These are phyloP conservation scores for Diaporthe sp. DNA, from an alignment of 2,329 filamentous ascomycete genomes.

Conservation along the genomic window DNA sequence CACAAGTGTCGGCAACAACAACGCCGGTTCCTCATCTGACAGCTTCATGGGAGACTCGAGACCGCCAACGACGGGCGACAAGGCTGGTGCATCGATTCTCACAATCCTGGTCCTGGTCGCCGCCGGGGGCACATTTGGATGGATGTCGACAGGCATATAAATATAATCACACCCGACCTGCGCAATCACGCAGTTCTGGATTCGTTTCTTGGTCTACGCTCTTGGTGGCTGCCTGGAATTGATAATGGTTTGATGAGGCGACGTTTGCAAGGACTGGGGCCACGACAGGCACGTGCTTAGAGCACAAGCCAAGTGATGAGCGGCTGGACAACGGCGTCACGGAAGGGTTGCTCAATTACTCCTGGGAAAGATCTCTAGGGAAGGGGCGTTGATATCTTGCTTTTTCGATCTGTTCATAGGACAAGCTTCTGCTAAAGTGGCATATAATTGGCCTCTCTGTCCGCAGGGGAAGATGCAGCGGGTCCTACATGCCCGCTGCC, in stretches of 20 bases:
- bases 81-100: constrained; percentile 49
- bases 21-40: constrained; percentile 45
- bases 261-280: constrained; percentile 3
- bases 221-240: constrained; percentile 3
- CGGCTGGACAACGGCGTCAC: constrained; percentile 25
- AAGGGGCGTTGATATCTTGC: constrained; percentile 2
- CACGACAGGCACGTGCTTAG: not conserved
- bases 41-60: constrained; percentile 43
- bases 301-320: constrained; percentile 6
- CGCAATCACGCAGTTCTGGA: not conserved
- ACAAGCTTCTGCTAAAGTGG: constrained; percentile 15
- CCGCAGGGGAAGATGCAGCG: not conserved
- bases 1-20: constrained; percentile 47
- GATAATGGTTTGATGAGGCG: constrained; percentile 28
- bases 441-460: constrained; percentile 12
- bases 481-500: not conserved
- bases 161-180: constrained; percentile 23
- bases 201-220: constrained; percentile 4
- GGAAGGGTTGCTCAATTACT: constrained; percentile 10
- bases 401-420: constrained; percentile 23
- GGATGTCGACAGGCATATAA: constrained; percentile 48
- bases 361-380: constrained; percentile 1
- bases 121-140: constrained; percentile 51
- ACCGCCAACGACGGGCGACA: constrained; percentile 49
- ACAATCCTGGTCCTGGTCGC: constrained; percentile 42